Evolutionary conservation across 1,139 yeast genomes (phyloP).

Genomic region (Taphrina wiesneri): DNA sequence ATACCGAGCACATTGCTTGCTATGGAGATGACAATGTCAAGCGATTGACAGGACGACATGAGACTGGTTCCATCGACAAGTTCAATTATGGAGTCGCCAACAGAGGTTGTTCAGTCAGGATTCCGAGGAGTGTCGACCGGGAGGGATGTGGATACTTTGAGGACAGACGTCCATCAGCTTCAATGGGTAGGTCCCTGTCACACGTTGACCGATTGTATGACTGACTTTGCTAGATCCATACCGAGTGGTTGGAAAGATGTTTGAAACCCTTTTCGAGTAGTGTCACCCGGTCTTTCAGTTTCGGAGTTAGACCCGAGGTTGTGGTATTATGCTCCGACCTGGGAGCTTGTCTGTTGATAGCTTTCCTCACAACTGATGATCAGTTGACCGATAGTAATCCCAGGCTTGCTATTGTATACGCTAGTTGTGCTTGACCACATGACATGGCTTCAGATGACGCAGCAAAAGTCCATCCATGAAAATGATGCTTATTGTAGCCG

Average conservation of each 20-base stretch:
- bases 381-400: not conserved
- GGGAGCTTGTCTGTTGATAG: not conserved
- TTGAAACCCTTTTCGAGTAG: constrained; percentile 81
- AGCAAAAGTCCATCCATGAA: no score
- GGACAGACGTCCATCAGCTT: constrained; percentile 98
- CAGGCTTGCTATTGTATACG: not conserved
- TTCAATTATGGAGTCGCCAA: constrained; percentile 98
- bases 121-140: constrained; percentile 97
- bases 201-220: no score
- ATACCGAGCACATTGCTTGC: constrained; percentile 89
- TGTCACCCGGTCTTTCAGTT: not conserved
- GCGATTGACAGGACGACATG: constrained; percentile 97
- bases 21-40: constrained; percentile 93
- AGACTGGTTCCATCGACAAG: constrained; percentile 88
- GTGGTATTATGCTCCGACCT: not conserved
- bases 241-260: constrained; percentile 75
- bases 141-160: constrained; percentile 98
- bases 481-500: no score
- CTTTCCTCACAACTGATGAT: not conserved
- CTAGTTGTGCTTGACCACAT: not conserved
- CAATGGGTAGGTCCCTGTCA: constrained; percentile 98
- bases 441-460: no score
- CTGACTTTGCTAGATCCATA: constrained; percentile 25
- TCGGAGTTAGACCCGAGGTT: no score
- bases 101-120: constrained; percentile 98